Base-by-base conservation (phyloP, 352 stramenopile species). In the Phytopythium helicoides region DNA sequence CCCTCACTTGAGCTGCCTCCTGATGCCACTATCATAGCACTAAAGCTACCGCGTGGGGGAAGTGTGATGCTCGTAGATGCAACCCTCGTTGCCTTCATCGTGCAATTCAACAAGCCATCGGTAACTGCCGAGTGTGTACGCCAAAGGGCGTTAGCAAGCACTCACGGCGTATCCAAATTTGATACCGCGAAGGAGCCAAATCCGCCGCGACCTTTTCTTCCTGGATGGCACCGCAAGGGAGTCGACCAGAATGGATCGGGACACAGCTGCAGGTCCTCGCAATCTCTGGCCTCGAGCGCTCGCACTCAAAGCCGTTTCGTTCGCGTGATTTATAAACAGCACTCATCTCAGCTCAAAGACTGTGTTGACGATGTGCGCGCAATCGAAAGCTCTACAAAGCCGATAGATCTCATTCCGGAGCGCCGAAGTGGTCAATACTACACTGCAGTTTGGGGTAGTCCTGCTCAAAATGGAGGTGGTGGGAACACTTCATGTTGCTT, bases 281-380 rank as follows among this genome's bases (percentile, higher is more conserved):
- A 14, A 62, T 68, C 25, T 65, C 71, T 0, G 76, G 73, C 14
- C 60, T 89, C 12, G 66, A 66, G n/a, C 65, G 64, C 3, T 68
- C 56, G 31, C 78, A 87, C 38, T 26, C 63, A 3, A 48, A 71
- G 2, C 76, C 73, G 8, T 86, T 87, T 45, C n/a, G 23, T 70
- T 0, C 74, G 76, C 15, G 35, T 89, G n/a, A 16, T 83, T 0
- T 81, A 82, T 52, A 56, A 71, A 26, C 56, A 73, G 39, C 44
- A 63, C 5, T 1, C 12, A 10, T 4, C 6, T 6, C 12, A 3
- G 10, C 9, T 84, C 47, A 52, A 73, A 36, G 54, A 71, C 41
- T 40, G 59, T 19, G 49, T 54, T 36, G n/a, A 11, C 18, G 45
- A 12, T 1, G n/a, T n/a, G 3, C 45, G 45, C 2, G 26, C 45